phyloP scores from a whole-genome alignment of 2,329 filamentous ascomycete genomes.

The Moelleriella libera region DNA sequence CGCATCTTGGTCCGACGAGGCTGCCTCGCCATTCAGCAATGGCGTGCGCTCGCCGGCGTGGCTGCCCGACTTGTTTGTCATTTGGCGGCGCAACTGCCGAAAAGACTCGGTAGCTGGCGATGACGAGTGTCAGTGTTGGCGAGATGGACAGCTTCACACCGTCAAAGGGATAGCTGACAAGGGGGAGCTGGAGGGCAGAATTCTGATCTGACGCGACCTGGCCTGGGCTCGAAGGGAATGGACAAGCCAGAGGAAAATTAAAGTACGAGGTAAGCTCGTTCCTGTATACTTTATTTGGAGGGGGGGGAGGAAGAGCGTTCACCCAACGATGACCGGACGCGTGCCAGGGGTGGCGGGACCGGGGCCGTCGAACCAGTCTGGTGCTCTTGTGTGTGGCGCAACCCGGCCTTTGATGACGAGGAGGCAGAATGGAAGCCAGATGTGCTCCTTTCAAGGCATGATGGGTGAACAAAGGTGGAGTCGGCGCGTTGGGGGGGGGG shows the following conservation, averaged over 20 bases:
- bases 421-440: not conserved
- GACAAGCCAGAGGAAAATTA: too few relatives aligned
- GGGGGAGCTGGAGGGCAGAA: too few relatives aligned
- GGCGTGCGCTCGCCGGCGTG: slow-evolving; percentile 24
- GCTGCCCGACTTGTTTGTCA: slow-evolving; percentile 16
- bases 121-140: not conserved
- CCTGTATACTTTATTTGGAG: too few relatives aligned
- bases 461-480: not conserved
- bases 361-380: not conserved
- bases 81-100: slow-evolving; percentile 10
- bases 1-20: slow-evolving; percentile 9
- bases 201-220: too few relatives aligned
- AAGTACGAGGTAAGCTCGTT: too few relatives aligned
- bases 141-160: too few relatives aligned
- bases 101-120: slow-evolving; percentile 4
- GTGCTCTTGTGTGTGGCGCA: not conserved
- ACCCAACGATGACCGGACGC: too few relatives aligned
- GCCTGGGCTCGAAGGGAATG: too few relatives aligned
- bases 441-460: not conserved
- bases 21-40: slow-evolving; percentile 23
- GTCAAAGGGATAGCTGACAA: too few relatives aligned
- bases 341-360: too few relatives aligned
- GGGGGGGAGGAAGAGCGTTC: too few relatives aligned
- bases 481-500: too few relatives aligned
- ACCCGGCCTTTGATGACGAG: not conserved